Evolutionary conservation across 371 early-diverging fungal species (phyloP).

Genomic region (Circinella umbellata): DNA sequence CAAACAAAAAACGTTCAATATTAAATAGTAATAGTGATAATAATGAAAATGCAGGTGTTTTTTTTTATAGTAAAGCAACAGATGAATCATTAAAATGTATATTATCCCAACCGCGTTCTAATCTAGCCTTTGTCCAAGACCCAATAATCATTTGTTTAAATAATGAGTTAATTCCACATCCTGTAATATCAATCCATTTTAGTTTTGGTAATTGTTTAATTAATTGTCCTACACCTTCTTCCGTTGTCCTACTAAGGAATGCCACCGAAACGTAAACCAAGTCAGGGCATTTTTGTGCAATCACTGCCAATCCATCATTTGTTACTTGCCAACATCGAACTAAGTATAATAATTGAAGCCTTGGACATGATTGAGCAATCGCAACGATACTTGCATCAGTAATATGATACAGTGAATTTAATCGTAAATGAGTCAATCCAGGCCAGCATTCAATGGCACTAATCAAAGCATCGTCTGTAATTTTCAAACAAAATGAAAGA

Average conservation of each 20-base stretch:
- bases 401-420: slow-evolving; percentile 40
- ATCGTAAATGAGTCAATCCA: slow-evolving; percentile 33
- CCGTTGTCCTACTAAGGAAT: slow-evolving; percentile 33
- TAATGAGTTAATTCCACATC: slow-evolving; percentile 39
- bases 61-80: slow-evolving; percentile 30
- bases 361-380: slow-evolving; percentile 33
- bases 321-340: slow-evolving; percentile 48
- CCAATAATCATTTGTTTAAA: slow-evolving; percentile 35
- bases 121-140: slow-evolving; percentile 28
- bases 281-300: slow-evolving; percentile 25
- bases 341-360: slow-evolving; percentile 36
- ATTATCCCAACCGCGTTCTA: slow-evolving; percentile 17
- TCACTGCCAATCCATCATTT: slow-evolving; percentile 20
- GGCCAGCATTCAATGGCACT: slow-evolving; percentile 22
- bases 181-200: slow-evolving; percentile 42
- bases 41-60: not conserved
- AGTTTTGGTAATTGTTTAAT: slow-evolving; percentile 22
- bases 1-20: not conserved
- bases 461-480: slow-evolving; percentile 16
- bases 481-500: slow-evolving; percentile 25
- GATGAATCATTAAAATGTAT: slow-evolving; percentile 32
- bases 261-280: slow-evolving; percentile 38
- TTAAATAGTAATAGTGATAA: not conserved
- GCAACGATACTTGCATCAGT: slow-evolving; percentile 26
- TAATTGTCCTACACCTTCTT: slow-evolving; percentile 30